Base-by-base conservation (phyloP, 1,284 basidiomycete genomes). In the Afroboletus lepidellus region DNA sequence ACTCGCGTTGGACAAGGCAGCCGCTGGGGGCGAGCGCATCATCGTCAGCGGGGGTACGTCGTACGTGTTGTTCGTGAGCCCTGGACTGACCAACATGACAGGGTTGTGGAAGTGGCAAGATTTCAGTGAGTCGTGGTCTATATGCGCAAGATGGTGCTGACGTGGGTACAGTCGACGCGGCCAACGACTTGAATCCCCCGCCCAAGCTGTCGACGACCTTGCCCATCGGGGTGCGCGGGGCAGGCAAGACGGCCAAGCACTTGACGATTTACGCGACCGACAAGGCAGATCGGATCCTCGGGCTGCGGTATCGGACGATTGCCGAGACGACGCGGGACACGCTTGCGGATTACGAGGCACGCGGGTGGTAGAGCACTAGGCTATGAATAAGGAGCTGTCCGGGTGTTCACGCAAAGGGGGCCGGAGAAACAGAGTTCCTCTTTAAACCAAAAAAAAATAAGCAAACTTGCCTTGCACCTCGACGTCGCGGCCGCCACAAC, bases 21-120 rank as follows among this genome's bases (percentile, higher is more conserved):
- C 77, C n/a, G 87, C 86, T 0, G 78, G 77, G 6, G 82, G 80
- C 0, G 69, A 89, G 56, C 74, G 89, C 1, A 80, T 85, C 62
- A 76, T 86, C 58, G 57, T 77, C 41, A 67, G 65, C 30, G 67
- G 61, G 5, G 80, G 75, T 60, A 30, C 42, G 59, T 65, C 8
- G 43, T 49, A 18, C 9, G 12, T 20, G 24, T 24, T 3, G 20
- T 25, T 16, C 8, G 3, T 24, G 8, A 20, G 12, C 21, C 9
- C 5, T 33, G 12, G 11, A 39, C 32, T n/a, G 36, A 52, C 15
- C 18, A 1, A 12, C 16, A 8, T 6, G 7, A 9, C 16, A 65
- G 63, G 65, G 3, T n/a, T 44, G 16, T 66, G 55, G 53, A 69
- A 65, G 46, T 69, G 62, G 66, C 65, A 67, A 51, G 66, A 67